Evolutionary conservation across 495 filamentous ascomycete species (phyloP).

Genomic region (Podospora pseudoanserina): DNA sequence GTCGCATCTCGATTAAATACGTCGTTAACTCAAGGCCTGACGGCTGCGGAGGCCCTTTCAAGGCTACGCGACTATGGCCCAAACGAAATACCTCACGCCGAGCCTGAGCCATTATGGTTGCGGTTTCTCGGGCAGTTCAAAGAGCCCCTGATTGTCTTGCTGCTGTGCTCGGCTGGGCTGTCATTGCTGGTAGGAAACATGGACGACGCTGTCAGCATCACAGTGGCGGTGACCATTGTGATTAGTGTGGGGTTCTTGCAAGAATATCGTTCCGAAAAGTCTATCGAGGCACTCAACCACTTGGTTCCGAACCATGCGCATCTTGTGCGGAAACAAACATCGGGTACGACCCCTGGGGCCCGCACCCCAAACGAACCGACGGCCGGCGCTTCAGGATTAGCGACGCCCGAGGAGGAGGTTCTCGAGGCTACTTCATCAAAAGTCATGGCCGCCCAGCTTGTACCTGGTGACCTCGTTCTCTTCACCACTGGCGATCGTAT

Average conservation of each 20-base stretch:
- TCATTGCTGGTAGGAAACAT: constrained; percentile 92
- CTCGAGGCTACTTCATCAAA: constrained; percentile 72
- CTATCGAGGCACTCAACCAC: constrained; percentile 88
- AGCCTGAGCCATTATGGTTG: constrained; percentile 89
- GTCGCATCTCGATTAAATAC: constrained; percentile 74
- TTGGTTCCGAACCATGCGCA: constrained; percentile 94
- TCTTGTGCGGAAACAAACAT: constrained; percentile 62
- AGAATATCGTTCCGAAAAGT: constrained; percentile 97
- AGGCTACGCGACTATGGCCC: constrained; percentile 77
- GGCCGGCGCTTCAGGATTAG: constrained; percentile 31
- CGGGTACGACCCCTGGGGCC: constrained; percentile 25
- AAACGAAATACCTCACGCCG: constrained; percentile 91
- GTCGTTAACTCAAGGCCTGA: constrained; percentile 77
- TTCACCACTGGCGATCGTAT: constrained; percentile 96
- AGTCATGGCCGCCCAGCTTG: constrained; percentile 79
- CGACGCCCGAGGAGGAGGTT: constrained; percentile 48
- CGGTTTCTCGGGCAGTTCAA: constrained; percentile 96
- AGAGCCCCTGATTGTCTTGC: constrained; percentile 83
- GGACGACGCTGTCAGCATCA: constrained; percentile 93
- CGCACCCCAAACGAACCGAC: constrained; percentile 46
- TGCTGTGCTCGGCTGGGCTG: constrained; percentile 83
- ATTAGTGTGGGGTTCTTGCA: constrained; percentile 95
- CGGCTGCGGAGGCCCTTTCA: constrained; percentile 72
- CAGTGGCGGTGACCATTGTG: constrained; percentile 92
- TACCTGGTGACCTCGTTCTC: constrained; percentile 85